Conservation (phyloP, 495 filamentous ascomycete species). For the Daldinia grandis region DNA sequence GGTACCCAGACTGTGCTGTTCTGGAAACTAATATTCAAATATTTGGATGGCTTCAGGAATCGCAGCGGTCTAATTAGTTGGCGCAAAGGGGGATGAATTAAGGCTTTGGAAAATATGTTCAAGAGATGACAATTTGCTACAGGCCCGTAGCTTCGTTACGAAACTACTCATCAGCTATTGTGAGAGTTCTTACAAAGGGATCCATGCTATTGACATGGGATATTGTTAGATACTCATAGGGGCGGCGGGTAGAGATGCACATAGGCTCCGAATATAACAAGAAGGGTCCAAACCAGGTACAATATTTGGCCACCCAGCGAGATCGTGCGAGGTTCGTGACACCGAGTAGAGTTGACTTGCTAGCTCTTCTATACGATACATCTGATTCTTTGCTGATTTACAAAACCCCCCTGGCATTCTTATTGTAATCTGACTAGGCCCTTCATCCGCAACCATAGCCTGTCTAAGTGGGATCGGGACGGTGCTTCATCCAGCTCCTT, state of each 20-base stretch:
- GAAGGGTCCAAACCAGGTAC: neutral
- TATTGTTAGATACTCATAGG: neutral
- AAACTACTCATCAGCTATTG: neutral
- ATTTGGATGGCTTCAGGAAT: neutral
- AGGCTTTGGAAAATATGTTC: neutral
- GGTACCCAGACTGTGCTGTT: neutral
- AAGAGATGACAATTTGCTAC: neutral
- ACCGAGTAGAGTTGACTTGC: constrained; percentile 2
- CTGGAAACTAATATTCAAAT: neutral
- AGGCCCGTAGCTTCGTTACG: neutral
- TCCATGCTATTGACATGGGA: neutral
- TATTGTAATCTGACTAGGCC: constrained; percentile 69
- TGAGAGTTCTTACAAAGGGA: neutral
- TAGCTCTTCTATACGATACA: constrained; percentile 13
- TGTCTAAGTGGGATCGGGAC: constrained; percentile 63
- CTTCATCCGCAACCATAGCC: constrained; percentile 64
- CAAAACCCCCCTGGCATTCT: neutral
- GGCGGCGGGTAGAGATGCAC: neutral
- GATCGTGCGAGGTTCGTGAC: neutral
- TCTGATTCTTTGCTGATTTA: neutral
- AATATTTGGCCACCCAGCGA: neutral
- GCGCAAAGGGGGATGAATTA: neutral
- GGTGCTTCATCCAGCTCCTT: constrained; percentile 78
- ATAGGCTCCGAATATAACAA: neutral
- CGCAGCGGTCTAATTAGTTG: neutral